A percentile compares a stretch with the other conserved stretches of the same genome.
Conservation (phyloP, 164 flowering plant species). For the Umbilicus rupestris region DNA sequence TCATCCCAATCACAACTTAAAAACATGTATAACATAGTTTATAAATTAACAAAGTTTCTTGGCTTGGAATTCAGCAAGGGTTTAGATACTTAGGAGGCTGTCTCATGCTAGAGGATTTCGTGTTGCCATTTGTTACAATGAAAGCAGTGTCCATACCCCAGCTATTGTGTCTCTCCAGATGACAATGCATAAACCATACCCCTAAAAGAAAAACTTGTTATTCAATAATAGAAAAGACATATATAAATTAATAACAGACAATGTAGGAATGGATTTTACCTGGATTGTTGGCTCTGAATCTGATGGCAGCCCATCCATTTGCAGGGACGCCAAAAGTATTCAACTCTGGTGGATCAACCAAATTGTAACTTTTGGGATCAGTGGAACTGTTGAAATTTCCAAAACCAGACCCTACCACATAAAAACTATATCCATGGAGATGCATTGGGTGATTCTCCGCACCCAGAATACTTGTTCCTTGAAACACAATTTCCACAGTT, state of each 20-base stretch:
- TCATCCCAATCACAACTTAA: too few relatives aligned
- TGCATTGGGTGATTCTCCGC: slow-evolving; percentile 17
- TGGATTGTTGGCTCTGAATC: slow-evolving; percentile 17
- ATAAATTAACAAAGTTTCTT: too few relatives aligned
- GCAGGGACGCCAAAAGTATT: slow-evolving; percentile 16
- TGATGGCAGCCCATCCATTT: slow-evolving; percentile 17
- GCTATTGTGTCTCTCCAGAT: slow-evolving; percentile 17
- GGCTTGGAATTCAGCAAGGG: slow-evolving; percentile 16
- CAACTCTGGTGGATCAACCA: slow-evolving; percentile 16
- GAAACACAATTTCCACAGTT: slow-evolving; percentile 19
- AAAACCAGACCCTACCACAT: slow-evolving; percentile 13
- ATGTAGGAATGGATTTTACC: slow-evolving; percentile 8
- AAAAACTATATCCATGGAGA: slow-evolving; percentile 20
- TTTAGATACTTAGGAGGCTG: slow-evolving; percentile 15
- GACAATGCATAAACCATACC: slow-evolving; percentile 22
- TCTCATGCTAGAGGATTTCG: slow-evolving; percentile 9
- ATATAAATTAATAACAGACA: not conserved
- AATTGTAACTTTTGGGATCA: slow-evolving; percentile 14
- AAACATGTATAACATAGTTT: too few relatives aligned
- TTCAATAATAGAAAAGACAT: too few relatives aligned
- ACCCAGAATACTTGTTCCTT: slow-evolving; percentile 12
- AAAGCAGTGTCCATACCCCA: slow-evolving; percentile 20
- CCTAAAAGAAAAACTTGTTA: too few relatives aligned
- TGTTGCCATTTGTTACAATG: slow-evolving; percentile 17
- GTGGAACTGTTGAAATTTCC: slow-evolving; percentile 14